Evolutionary conservation across 2,329 filamentous ascomycete species (phyloP), one percentile per base, ranked within the genome.

Genomic region (Lasiodiplodia sp.): DNA sequence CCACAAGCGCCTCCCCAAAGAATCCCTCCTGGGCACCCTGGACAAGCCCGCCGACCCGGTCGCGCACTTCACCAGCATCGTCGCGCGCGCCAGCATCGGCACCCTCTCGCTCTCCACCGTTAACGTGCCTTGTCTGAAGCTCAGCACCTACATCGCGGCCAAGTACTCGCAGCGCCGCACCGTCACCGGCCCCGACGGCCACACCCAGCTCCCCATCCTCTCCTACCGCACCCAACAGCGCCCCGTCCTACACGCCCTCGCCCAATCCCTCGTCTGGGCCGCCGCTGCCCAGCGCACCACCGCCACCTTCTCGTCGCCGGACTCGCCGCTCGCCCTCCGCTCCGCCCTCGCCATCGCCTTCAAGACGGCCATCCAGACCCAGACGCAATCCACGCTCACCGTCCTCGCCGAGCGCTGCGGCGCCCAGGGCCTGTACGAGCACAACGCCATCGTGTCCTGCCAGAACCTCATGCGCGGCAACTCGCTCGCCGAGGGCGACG

Each of bases 21-120:
- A 63, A 0, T 72, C 78, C 1, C 72, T 81, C 1, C 73, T 81
- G 0, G 76, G 78, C 0, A 69, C 70, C 0, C n/a, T 69, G 0
- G 68, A 49, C 25, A 71, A 31, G 16, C 62, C 73, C 1, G 11
- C 62, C 1, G 69, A 77, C 40, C 62, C 71, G n/a, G 75, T 73
- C 8, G 25, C 63, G 0, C 72, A 74, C 2, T 79, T 81, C 65
- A 67, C 79, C 12, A 44, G 12, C 23, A 44, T 68, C 16, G 62
- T 68, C 55, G 8, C 25, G 14, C 66, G 56, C 55, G 66, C 57
- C 38, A 58, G 66, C 52, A 53, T 68, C 44, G 66, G 66, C 23
- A 68, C 66, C 16, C 56, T 68, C 7, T 68, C 66, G 4, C 38
- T 68, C 16, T 68, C 66, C 25, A 68, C 57, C 2, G 47, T 58